These are phyloP conservation scores for Paraconiothyrium sp. DNA, from an alignment of 2,329 filamentous ascomycete genomes.

Conservation along the genomic window DNA sequence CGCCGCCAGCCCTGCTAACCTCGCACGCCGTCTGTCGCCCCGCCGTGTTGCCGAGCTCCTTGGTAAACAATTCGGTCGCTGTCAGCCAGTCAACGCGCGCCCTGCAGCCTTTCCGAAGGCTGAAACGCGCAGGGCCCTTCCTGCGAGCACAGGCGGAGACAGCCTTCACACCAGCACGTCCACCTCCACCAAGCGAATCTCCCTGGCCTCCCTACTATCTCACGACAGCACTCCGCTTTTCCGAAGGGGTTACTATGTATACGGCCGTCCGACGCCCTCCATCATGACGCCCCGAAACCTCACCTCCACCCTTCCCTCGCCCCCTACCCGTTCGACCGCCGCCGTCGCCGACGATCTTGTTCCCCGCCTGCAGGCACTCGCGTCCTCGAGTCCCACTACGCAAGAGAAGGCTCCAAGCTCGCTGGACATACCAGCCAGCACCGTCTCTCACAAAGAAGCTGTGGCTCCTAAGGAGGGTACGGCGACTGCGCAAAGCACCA, in stretches of 20 bases:
- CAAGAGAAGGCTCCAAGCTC: slow-evolving; percentile 19
- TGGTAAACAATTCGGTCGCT: slow-evolving; percentile 32
- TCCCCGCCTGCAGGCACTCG: slow-evolving; percentile 36
- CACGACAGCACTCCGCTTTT: slow-evolving; percentile 14
- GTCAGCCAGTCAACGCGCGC: slow-evolving; percentile 34
- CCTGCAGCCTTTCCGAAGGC: slow-evolving; percentile 34
- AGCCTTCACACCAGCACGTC: slow-evolving; percentile 30
- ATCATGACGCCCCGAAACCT: slow-evolving; percentile 39
- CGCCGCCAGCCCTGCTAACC: slow-evolving; percentile 16
- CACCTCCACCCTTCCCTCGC: slow-evolving; percentile 20
- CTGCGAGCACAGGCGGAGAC: slow-evolving; percentile 36
- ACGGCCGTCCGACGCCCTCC: slow-evolving; percentile 29
- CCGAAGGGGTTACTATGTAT: slow-evolving; percentile 38
- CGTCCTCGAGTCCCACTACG: slow-evolving; percentile 21
- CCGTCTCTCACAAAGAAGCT: slow-evolving; percentile 10
- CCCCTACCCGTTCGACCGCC: slow-evolving; percentile 22
- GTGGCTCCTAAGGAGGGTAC: background rate
- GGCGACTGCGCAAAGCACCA: slow-evolving; percentile 1
- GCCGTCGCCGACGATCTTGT: slow-evolving; percentile 32
- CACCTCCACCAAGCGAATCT: slow-evolving; percentile 28
- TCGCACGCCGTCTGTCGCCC: slow-evolving; percentile 40
- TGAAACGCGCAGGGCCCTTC: slow-evolving; percentile 48
- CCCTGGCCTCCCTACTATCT: slow-evolving; percentile 23
- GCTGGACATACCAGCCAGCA: slow-evolving; percentile 16
- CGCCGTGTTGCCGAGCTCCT: slow-evolving; percentile 26